phyloP scores from a whole-genome alignment of 148 eudicot genomes.

The Arctostaphylos glauca region DNA sequence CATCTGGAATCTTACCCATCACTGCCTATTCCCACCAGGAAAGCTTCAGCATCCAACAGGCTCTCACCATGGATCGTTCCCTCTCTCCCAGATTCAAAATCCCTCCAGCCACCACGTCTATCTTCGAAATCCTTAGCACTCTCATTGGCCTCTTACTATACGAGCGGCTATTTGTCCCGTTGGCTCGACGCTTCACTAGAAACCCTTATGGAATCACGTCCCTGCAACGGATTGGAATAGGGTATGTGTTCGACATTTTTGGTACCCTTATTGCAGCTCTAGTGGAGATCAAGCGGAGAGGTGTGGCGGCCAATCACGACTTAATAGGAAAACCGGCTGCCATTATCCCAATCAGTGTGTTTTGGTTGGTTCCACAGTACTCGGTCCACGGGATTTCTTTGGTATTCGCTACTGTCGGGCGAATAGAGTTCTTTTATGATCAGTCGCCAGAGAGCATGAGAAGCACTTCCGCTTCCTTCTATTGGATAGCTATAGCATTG shows the following conservation, averaged over 20 bases:
- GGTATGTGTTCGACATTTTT: constrained; percentile 36
- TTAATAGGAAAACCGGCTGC: constrained; percentile 39
- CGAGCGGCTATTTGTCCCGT: constrained; percentile 48
- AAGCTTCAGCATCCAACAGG: constrained; percentile 9
- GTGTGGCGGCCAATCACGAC: constrained; percentile 33
- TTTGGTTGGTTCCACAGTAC: constrained; percentile 55
- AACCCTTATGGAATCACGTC: background rate
- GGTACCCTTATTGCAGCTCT: constrained; percentile 39
- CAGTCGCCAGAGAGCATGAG: constrained; percentile 49
- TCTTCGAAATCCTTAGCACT: constrained; percentile 31
- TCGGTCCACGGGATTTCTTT: constrained; percentile 44
- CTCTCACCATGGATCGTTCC: constrained; percentile 8
- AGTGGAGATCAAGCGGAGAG: constrained; percentile 46
- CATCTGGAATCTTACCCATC: constrained; percentile 28
- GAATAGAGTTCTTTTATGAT: constrained; percentile 53
- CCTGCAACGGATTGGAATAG: constrained; percentile 40
- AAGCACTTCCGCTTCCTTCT: constrained; percentile 33
- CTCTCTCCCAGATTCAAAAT: background rate
- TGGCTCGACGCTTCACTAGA: constrained; percentile 34
- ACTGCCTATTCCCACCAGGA: constrained; percentile 3
- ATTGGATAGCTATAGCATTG: constrained; percentile 34
- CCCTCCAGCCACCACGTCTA: background rate
- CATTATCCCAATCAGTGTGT: constrained; percentile 45
- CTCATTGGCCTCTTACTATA: constrained; percentile 34
- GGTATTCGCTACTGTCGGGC: constrained; percentile 43